Evolutionary conservation across 139 green algal species (phyloP), one percentile per base, ranked within the genome.

Genomic region (Spirogloea muscicola): DNA sequence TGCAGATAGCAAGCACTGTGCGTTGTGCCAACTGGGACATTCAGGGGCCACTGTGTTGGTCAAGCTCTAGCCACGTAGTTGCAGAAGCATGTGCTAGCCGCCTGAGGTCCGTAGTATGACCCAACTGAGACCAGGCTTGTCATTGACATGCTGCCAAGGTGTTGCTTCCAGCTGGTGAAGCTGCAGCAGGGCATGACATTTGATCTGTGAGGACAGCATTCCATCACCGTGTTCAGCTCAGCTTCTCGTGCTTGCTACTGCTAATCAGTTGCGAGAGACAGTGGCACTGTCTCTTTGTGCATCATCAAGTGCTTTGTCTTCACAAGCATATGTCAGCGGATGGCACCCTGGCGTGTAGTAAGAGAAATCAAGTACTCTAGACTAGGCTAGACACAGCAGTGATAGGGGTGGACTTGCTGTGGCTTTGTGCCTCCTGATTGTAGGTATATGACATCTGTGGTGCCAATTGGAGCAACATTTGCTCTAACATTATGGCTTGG

Each of bases 401-500:
- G 44, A 27, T 52, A 52, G 16, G 13, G 13, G 13, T 16, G 16
- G 16, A 16, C 13, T 52, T 52, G 13, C 16, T 52, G 44, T 52
- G 44, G 13, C 16, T 52, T 27, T 27, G 13, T 52, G 13, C 16
- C 44, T 52, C 16, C 44, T 52, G 44, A 16, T 52, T 13, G 42
- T 40, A 72, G 63, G 39, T 91, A 89, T 48, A 9, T 86, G 43
- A 73, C 62, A 48, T 75, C 49, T 43, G 75, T 80, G 1, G 72
- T 86, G 10, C 85, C 84, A 18, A 89, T 89, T 18, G 78, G 81
- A 3, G 57, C 51, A 0, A 29, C 81, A 0, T 89, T 86, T 59
- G 66, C 84, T 33, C 67, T 62, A 60, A 87, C 84, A 10, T 57
- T 91, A 33, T 91, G 86, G 84, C 66, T 90, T 18, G 70, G 84